Evolutionary conservation across 2,329 filamentous ascomycete genomes (phyloP).

Genomic region (Alternaria sp.): DNA sequence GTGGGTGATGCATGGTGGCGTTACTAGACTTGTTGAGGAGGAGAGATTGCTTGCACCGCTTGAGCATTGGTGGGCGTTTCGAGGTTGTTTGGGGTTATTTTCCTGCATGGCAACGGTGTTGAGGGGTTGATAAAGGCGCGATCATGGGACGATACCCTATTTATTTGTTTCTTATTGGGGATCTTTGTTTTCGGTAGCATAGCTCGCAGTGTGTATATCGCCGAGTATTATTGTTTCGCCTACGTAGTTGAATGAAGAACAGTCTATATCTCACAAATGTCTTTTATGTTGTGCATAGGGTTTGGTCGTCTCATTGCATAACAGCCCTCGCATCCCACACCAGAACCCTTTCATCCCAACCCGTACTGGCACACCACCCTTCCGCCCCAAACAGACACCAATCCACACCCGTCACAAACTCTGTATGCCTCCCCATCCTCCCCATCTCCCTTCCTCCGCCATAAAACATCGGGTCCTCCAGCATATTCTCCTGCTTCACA

Average conservation of each 20-base stretch:
- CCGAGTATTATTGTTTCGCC: not conserved
- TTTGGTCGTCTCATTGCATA: constrained; percentile 55
- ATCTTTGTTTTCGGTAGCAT: not conserved
- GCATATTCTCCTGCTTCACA: constrained; percentile 45
- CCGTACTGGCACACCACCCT: constrained; percentile 93
- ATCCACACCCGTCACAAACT: constrained; percentile 95
- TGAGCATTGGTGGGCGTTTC: constrained; percentile 6
- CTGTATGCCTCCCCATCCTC: constrained; percentile 90
- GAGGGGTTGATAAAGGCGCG: constrained; percentile 3
- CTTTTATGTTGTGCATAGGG: not conserved
- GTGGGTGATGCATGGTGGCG: not conserved
- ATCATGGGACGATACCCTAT: constrained; percentile 30
- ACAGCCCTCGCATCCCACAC: constrained; percentile 86
- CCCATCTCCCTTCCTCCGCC: constrained; percentile 76
- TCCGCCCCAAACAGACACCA: constrained; percentile 97
- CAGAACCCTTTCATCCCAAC: constrained; percentile 91
- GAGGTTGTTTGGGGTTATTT: constrained; percentile 8
- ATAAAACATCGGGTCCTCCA: constrained; percentile 50
- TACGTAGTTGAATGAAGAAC: not conserved
- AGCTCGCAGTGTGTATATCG: not conserved
- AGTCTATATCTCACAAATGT: not conserved
- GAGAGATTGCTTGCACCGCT: not conserved
- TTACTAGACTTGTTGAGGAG: not conserved
- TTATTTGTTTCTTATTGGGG: constrained; percentile 5
- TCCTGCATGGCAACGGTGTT: constrained; percentile 11